A percentile compares a stretch with the other conserved stretches of the same genome.
Conservation (phyloP, 202 grass and related monocot species). For the Digitaria exilis region DNA sequence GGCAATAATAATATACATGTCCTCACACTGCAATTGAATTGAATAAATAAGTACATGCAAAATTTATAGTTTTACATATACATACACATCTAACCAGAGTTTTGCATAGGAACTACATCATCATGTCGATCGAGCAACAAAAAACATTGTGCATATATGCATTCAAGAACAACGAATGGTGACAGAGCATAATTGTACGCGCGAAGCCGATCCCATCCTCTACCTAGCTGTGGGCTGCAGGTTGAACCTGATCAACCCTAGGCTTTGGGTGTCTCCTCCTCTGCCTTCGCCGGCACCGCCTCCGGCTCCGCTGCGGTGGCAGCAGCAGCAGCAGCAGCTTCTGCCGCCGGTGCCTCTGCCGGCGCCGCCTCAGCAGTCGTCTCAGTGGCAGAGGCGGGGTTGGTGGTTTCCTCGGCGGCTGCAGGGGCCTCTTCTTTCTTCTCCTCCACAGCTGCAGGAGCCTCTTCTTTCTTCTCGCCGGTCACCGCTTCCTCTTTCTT, state of each 20-base stretch:
- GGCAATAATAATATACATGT: conserved; percentile 27
- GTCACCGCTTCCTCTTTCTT: neutral
- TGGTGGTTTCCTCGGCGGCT: too few relatives aligned
- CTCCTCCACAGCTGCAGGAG: neutral
- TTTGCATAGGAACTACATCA: neutral
- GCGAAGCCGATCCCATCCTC: neutral
- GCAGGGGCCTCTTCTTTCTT: conserved; percentile 4
- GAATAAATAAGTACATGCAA: conserved; percentile 23
- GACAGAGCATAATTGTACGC: neutral
- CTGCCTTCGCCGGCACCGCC: conserved; percentile 20
- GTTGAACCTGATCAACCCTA: conserved; percentile 9
- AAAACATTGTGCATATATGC: conserved; percentile 19
- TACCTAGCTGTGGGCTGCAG: conserved; percentile 3
- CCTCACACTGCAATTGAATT: conserved; percentile 37
- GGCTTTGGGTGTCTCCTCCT: conserved; percentile 47
- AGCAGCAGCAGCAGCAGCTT: neutral
- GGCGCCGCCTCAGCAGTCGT: conserved; percentile 1
- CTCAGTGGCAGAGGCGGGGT: too few relatives aligned
- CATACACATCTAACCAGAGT: neutral
- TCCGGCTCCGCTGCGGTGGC: too few relatives aligned
- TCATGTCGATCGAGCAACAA: conserved; percentile 6
- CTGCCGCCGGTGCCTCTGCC: neutral
- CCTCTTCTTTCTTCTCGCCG: conserved; percentile 39
- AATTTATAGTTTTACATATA: conserved; percentile 27
- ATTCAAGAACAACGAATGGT: conserved; percentile 25